Base-by-base conservation (phyloP, 768 basidiomycete species). In the Tylopilus balloui region DNA sequence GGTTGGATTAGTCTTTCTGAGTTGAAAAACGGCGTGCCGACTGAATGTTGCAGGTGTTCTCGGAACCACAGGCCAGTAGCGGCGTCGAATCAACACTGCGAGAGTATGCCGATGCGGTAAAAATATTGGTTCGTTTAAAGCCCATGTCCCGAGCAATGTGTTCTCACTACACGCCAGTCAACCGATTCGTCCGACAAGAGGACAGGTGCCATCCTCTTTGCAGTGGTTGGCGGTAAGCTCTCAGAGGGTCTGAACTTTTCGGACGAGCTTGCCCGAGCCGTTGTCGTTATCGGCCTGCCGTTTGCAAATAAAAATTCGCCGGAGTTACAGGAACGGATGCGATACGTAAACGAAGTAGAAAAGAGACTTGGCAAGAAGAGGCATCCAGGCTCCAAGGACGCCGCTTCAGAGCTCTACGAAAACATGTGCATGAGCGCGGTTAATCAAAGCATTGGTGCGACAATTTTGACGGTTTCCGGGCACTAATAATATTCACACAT, bases 151-250 rank as follows among this genome's bases (percentile, higher is more conserved):
- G 12, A 14, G 3, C 4, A 21, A 21, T n/a, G 3, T 38, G 7
- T 41, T 8, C 50, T 69, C 21, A 57, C 25, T 6, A 15, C 23
- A 13, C 21, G 7, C 24, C n/a, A 66, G 67, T 56, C 66, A 15
- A 17, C 36, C 12, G 48, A 58, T 41, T 9, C 20, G 25, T 55
- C 64, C 28, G 51, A 57, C 62, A 65, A 67, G 69, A 53, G 61
- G 60, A 67, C 67, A 1, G 92, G 92, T 14, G 90, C 91, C 3
- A 65, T 99, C 32, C 72, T 99, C 5, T 85, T 98, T 47, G 95
- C 96, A 2, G 96, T 98, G 10, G 86, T 98, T 23, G 94, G 94
- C 15, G 95, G 93, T 23, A 98, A 97, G 64, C 78, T 99, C n/a
- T 94, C 92, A 0, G 96, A 99, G 69, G 95, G 94, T 8, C 65